phyloP scores from a whole-genome alignment of 768 basidiomycete genomes.

The Lentinula boryana region DNA sequence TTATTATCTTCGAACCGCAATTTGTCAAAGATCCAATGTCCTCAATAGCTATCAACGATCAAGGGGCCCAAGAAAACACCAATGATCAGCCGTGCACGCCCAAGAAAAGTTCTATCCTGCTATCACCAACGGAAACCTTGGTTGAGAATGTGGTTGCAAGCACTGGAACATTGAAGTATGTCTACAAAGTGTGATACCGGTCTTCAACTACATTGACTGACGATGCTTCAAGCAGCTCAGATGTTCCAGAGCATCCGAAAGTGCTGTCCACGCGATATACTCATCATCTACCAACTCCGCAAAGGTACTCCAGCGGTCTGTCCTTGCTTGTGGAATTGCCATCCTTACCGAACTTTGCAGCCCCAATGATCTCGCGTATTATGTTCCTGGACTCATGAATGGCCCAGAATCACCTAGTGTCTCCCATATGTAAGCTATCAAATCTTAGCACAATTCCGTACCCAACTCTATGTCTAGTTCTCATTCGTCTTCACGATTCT shows the following conservation, averaged over 20 bases:
- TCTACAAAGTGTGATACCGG: neutral
- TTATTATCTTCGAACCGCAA: neutral
- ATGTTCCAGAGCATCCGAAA: neutral
- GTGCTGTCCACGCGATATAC: neutral
- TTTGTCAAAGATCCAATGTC: neutral
- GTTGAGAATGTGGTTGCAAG: neutral
- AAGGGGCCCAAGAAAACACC: neutral
- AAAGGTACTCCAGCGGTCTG: neutral
- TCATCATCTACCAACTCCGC: constrained; percentile 4
- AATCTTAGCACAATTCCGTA: neutral
- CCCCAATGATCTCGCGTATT: constrained; percentile 1
- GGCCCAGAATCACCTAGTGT: constrained; percentile 1
- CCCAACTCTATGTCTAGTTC: neutral
- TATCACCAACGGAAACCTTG: neutral
- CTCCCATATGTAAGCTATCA: neutral
- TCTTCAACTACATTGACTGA: neutral
- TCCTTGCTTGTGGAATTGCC: neutral
- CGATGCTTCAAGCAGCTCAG: neutral
- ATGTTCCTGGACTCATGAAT: neutral
- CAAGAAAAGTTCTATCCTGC: neutral
- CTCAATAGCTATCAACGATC: neutral
- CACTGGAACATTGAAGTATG: neutral
- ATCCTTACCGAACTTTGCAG: neutral
- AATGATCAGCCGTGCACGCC: neutral
- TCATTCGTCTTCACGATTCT: constrained; percentile 2